A percentile compares a stretch with the other conserved stretches of the same genome.
Conservation (phyloP, 169 alveolate species). For the Hepatocystis sp. region DNA sequence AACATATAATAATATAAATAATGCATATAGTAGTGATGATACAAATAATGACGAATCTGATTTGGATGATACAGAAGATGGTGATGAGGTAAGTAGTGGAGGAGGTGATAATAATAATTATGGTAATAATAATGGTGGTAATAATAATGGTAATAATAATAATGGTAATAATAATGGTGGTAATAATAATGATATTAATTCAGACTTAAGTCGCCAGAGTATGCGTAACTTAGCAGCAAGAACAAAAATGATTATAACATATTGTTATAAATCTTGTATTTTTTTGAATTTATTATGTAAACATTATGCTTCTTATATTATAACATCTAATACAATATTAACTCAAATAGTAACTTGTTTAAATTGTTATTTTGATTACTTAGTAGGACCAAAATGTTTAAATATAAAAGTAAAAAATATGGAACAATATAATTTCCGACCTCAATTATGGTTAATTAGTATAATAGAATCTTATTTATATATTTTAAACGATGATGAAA, state of each 20-base stretch:
- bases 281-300: constrained; percentile 83
- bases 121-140: no score
- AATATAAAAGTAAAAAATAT: constrained; percentile 91
- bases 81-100: constrained; percentile 67
- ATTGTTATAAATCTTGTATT: constrained; percentile 83
- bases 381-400: constrained; percentile 91
- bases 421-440: constrained; percentile 90
- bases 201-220: constrained; percentile 77
- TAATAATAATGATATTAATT: no score
- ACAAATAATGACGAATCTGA: constrained; percentile 68
- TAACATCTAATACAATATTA: constrained; percentile 82
- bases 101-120: no score
- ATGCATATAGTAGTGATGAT: constrained; percentile 72
- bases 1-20: constrained; percentile 28
- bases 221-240: constrained; percentile 80
- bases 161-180: no score
- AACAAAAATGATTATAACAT: constrained; percentile 81
- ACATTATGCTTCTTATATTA: constrained; percentile 79
- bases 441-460: constrained; percentile 85
- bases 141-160: no score
- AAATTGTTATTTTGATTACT: constrained; percentile 90
- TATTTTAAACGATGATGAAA: constrained; percentile 73
- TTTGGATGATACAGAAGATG: constrained; percentile 64
- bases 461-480: constrained; percentile 82
- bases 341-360: constrained; percentile 91